These are phyloP conservation scores for Colletotrichum truncatum DNA, from an alignment of 2,329 filamentous ascomycete genomes.

Conservation along the genomic window DNA sequence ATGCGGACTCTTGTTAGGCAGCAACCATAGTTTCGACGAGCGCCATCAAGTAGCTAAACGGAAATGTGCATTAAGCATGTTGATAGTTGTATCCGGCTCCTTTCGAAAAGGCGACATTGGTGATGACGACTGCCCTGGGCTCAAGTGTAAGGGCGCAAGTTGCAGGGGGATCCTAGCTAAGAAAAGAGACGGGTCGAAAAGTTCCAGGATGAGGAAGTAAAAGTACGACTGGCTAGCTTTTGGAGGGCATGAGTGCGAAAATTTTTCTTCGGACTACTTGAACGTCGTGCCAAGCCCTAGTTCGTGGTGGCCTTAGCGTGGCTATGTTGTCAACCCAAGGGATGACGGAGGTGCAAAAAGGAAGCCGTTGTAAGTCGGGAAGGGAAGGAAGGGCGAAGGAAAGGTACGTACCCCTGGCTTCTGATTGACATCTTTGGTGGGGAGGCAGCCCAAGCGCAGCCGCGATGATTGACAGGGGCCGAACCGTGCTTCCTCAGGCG, in stretches of 20 bases:
- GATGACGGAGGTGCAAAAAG: neutral
- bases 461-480: neutral
- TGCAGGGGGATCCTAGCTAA: too few species aligned
- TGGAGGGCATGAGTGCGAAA: neutral
- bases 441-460: slow-evolving; percentile 27
- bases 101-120: too few species aligned
- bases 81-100: neutral
- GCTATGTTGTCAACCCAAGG: neutral
- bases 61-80: too few species aligned
- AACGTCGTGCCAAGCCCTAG: neutral
- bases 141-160: too few species aligned
- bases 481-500: neutral
- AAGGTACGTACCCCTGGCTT: slow-evolving; percentile 1
- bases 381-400: neutral
- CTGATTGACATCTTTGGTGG: neutral
- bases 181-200: too few species aligned
- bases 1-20: neutral
- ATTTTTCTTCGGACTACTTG: neutral
- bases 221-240: neutral
- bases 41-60: too few species aligned
- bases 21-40: neutral
- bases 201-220: too few species aligned
- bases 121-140: too few species aligned
- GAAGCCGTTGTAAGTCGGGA: neutral
- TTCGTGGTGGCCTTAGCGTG: slow-evolving; percentile 1